These are phyloP conservation scores for Puya raimondii DNA, from an alignment of 176 grass and related monocot genomes.

Conservation along the genomic window DNA sequence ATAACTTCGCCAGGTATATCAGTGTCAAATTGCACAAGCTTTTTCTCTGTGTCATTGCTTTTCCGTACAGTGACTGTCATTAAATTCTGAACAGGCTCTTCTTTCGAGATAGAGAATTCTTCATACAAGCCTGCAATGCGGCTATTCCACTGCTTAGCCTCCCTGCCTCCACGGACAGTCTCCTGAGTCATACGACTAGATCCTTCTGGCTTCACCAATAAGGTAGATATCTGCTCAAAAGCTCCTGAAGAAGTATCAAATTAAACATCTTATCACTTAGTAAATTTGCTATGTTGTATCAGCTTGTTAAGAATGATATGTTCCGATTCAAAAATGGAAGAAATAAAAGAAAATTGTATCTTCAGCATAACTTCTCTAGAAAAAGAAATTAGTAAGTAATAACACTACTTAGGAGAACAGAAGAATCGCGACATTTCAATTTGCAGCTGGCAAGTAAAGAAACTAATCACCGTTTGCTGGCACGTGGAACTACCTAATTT, in stretches of 20 bases:
- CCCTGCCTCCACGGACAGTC: conserved; percentile 13
- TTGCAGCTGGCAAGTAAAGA: background rate
- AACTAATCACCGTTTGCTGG: no score
- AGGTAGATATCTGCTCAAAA: conserved; percentile 37
- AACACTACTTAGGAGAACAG: background rate
- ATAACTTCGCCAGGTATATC: conserved; percentile 82
- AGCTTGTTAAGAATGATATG: background rate
- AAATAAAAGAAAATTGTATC: background rate
- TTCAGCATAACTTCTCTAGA: background rate
- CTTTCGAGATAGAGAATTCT: conserved; percentile 66
- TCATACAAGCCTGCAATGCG: conserved; percentile 44
- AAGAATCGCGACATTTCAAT: background rate
- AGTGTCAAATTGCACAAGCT: conserved; percentile 63
- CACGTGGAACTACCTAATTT: no score
- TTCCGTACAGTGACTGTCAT: conserved; percentile 56
- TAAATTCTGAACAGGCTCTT: conserved; percentile 59
- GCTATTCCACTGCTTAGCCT: conserved; percentile 20
- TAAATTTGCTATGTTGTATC: background rate
- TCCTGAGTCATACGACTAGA: conserved; percentile 24
- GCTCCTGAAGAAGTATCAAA: conserved; percentile 30
- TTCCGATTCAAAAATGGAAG: background rate
- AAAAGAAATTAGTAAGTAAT: background rate
- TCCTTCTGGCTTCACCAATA: conserved; percentile 36
- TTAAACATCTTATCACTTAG: background rate
- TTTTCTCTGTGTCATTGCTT: conserved; percentile 41